Base-by-base conservation (phyloP, 805 yeast genomes). In the Saccharomycopsis malanga region DNA sequence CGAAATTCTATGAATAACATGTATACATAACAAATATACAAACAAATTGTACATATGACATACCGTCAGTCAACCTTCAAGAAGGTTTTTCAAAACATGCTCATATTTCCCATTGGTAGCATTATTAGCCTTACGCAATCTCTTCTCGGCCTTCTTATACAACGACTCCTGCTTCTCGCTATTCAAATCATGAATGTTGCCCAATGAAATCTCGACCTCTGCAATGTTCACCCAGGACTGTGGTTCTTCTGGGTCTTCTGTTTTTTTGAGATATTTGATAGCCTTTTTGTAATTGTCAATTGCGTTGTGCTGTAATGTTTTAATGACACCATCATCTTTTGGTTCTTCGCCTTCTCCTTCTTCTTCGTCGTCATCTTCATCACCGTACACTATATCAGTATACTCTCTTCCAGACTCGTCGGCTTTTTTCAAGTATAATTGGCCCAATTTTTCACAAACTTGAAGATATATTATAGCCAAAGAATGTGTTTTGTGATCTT, bases 171-270 rank as follows among this genome's bases (percentile, higher is more conserved):
- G 95, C 37, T 81, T 83, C 29, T 67, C 65, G 44, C 82, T 71
- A 23, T 82, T 87, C 22, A 76, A 66, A 6, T 81, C 85, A 51
- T 73, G 70, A 43, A 88, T 61, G 56, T 88, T 89, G 14, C 89
- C 96, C 55, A 85, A 66, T 14, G 83, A 76, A 30, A 91, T 86
- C 57, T 77, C 69, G 1, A 95, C 89, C 62, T 91, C 98, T 1
- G 96, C 96, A 39, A 84, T 72, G 58, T 78, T 76, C 10, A 81
- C 95, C 86, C 91, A 83, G 4, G 83, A 71, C 49, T 81, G 82
- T 0, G 95, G 94, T 35, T 83, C 87, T 39, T 81, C 85, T 17
- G 77, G 79, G 43, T 78, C 78, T 60, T 81, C 76, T 0, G 88
- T 82, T 46, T 68, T 64, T 46, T 69, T 63, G 46, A 88, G 67